Evolutionary conservation across 495 filamentous ascomycete species (phyloP).

Genomic region (Bathelium albidoporum): DNA sequence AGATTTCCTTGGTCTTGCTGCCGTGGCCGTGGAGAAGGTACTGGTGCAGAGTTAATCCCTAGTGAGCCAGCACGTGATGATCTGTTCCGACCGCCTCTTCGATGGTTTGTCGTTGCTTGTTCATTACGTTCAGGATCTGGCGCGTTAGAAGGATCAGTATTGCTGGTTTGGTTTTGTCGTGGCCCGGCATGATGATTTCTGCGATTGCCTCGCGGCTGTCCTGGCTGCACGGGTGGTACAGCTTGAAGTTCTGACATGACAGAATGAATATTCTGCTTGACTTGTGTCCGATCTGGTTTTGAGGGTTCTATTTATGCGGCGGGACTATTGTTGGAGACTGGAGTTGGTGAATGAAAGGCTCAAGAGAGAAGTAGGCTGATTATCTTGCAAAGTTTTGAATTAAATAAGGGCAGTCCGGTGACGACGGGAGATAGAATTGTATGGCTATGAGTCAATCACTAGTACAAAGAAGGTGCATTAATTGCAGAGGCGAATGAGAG

Average conservation of each 20-base stretch:
- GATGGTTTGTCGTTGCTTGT: neutral
- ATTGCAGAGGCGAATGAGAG: neutral
- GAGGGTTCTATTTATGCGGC: neutral
- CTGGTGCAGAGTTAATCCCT: neutral
- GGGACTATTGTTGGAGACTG: too few species aligned
- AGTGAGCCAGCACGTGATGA: neutral
- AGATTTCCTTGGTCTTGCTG: neutral
- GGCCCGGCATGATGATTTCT: neutral
- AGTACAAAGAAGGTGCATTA: neutral
- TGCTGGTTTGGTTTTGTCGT: neutral
- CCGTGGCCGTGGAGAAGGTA: neutral
- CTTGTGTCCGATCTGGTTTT: too few species aligned
- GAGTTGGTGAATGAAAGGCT: neutral
- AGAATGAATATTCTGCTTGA: too few species aligned
- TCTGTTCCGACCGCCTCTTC: neutral
- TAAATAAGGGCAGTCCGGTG: neutral
- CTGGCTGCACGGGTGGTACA: neutral
- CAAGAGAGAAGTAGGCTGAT: neutral
- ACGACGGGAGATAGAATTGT: neutral
- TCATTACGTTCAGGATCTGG: neutral
- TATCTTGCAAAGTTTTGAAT: neutral
- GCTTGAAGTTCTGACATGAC: neutral
- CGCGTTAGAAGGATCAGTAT: neutral
- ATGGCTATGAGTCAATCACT: neutral
- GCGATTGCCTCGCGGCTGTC: neutral